Conservation (phyloP, 768 basidiomycete genomes). For the Sistotremastrum niveocremeum region DNA sequence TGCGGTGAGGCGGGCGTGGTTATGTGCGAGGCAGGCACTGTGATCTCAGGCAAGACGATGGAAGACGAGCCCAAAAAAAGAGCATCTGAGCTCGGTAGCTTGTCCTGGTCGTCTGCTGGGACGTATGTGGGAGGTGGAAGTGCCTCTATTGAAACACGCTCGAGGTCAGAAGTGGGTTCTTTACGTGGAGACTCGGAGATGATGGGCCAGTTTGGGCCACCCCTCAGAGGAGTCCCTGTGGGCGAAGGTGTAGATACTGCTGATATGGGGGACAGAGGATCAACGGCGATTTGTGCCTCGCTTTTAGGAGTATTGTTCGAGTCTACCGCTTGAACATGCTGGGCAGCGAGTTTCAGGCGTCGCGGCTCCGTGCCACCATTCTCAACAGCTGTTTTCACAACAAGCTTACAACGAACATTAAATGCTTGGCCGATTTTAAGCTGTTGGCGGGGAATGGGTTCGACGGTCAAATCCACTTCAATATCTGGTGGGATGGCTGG, state of each 20-base stretch:
- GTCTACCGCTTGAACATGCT: conserved; percentile 42
- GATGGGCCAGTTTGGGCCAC: background rate
- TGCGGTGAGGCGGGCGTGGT: no score
- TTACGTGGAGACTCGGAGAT: background rate
- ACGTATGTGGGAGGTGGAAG: conserved; percentile 35
- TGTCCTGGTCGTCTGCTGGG: conserved; percentile 24
- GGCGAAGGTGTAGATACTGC: conserved; percentile 41
- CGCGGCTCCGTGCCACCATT: conserved; percentile 20
- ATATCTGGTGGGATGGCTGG: conserved; percentile 24
- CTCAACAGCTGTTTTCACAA: conserved; percentile 30
- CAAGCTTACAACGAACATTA: conserved; percentile 37
- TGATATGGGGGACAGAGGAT: conserved; percentile 30
- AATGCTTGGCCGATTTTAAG: conserved; percentile 48
- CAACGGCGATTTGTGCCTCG: conserved; percentile 9
- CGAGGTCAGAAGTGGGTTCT: conserved; percentile 7
- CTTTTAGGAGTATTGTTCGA: conserved; percentile 10
- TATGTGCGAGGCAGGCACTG: conserved; percentile 15
- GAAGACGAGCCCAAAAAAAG: conserved; percentile 39
- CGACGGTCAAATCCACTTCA: conserved; percentile 44
- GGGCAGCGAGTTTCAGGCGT: conserved; percentile 41
- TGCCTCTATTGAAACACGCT: conserved; percentile 7
- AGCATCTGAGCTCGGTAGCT: conserved; percentile 19
- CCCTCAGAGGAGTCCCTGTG: conserved; percentile 25
- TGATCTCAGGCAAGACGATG: conserved; percentile 30
- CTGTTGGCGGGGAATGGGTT: conserved; percentile 29